phyloP scores from a whole-genome alignment of 106 monocot species.

The Dendrobium chrysotoxum region DNA sequence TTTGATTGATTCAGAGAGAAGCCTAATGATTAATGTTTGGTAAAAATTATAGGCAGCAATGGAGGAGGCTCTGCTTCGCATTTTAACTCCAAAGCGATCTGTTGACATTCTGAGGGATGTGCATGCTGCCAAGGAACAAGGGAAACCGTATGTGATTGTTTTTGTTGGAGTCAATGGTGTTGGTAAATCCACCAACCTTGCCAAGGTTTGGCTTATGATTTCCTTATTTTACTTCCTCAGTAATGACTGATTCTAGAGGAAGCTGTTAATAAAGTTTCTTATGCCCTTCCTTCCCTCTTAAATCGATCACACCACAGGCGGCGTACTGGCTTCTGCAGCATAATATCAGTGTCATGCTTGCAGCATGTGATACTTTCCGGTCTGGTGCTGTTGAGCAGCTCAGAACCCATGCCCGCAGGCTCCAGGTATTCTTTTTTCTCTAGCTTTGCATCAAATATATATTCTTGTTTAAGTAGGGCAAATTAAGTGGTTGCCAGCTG shows the following conservation, averaged over 20 bases:
- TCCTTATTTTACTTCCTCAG: neutral
- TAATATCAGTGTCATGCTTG: slow-evolving; percentile 78
- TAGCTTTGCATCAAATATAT: neutral
- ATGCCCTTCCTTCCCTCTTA: neutral
- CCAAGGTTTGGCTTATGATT: slow-evolving; percentile 50
- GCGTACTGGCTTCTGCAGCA: slow-evolving; percentile 99
- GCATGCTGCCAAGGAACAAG: slow-evolving; percentile 92
- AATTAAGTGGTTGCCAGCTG: no score
- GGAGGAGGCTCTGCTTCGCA: slow-evolving; percentile 97
- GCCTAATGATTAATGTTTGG: neutral
- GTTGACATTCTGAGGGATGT: slow-evolving; percentile 98
- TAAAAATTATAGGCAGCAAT: slow-evolving; percentile 68
- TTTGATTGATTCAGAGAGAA: neutral
- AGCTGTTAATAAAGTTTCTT: neutral
- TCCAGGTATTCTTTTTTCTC: slow-evolving; percentile 47
- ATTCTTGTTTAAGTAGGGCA: neutral
- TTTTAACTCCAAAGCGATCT: slow-evolving; percentile 86
- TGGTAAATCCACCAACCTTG: slow-evolving; percentile 98
- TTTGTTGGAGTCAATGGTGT: slow-evolving; percentile 99
- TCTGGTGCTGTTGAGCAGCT: slow-evolving; percentile 99
- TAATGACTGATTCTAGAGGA: neutral
- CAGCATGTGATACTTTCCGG: slow-evolving; percentile 97
- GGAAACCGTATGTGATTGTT: slow-evolving; percentile 93
- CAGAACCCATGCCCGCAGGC: slow-evolving; percentile 94
- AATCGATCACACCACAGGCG: slow-evolving; percentile 37